phyloP scores from a whole-genome alignment of 1,139 yeast genomes.

The Pichiaceae sp. region DNA sequence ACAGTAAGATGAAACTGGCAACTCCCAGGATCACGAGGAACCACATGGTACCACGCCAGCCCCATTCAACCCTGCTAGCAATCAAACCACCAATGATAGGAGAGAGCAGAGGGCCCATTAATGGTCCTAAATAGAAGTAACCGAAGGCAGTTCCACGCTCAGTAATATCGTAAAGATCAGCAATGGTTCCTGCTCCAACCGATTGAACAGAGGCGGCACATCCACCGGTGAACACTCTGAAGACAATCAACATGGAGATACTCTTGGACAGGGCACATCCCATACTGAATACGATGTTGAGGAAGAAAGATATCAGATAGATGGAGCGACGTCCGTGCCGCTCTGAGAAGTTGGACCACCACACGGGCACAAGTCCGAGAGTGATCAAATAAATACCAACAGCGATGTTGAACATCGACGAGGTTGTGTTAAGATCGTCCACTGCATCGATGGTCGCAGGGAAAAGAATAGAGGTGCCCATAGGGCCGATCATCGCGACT shows the following conservation, averaged over 20 bases:
- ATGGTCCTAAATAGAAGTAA: slow-evolving; percentile 69
- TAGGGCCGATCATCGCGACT: slow-evolving; percentile 78
- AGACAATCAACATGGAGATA: slow-evolving; percentile 55
- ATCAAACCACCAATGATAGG: slow-evolving; percentile 81
- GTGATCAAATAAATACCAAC: slow-evolving; percentile 73
- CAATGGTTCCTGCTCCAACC: slow-evolving; percentile 84
- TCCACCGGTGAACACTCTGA: slow-evolving; percentile 70
- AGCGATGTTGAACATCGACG: slow-evolving; percentile 60
- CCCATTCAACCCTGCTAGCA: slow-evolving; percentile 48
- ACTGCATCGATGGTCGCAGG: slow-evolving; percentile 69
- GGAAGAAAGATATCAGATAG: slow-evolving; percentile 56
- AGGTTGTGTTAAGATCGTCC: slow-evolving; percentile 44
- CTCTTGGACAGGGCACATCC: slow-evolving; percentile 64
- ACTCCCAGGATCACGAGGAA: slow-evolving; percentile 65
- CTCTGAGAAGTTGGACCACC: slow-evolving; percentile 87
- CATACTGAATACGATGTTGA: slow-evolving; percentile 58
- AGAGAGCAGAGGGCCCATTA: slow-evolving; percentile 72
- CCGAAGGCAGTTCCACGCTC: slow-evolving; percentile 81
- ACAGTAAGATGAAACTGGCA: slow-evolving; percentile 32
- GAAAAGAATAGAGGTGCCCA: slow-evolving; percentile 82
- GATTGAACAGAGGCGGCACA: slow-evolving; percentile 83
- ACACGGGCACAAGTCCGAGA: slow-evolving; percentile 72
- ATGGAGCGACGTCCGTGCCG: slow-evolving; percentile 66
- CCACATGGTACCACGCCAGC: slow-evolving; percentile 92
- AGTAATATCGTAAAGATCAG: slow-evolving; percentile 60